Base-by-base conservation (phyloP, 2,329 filamentous ascomycete species). In the Neocucurbitaria cava region DNA sequence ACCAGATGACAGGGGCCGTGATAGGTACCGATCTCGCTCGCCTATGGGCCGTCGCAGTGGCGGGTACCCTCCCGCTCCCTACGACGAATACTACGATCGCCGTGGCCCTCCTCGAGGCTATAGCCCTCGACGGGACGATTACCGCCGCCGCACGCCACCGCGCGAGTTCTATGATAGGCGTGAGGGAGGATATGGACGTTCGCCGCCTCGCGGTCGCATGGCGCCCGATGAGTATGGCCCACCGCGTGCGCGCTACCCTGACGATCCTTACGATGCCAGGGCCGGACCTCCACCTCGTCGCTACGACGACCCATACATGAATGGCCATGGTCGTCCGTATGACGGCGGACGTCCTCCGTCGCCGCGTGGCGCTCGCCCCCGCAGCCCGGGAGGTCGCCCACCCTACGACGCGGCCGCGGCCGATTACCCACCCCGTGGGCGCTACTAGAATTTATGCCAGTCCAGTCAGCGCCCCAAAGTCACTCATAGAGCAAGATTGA, bases 161-260 rank as follows among this genome's bases (percentile, higher is more conserved):
- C 89, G 91, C 65, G 90, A 94, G 56, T 96, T 96, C 78, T 96
- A 97, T 77, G 91, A 94, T 61, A 87, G 89, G 71, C 82, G 83
- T 64, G 87, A 90, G 66, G 67, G 70, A 56, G 67, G 72, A 54
- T 75, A 75, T 64, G 89, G 91, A 53, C 92, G 79, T 54, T 78
- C 78, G 56, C 79, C 79, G 58, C 79, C 91, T 52, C 91, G 92
- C 57, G 89, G 90, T 62, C 88, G 89, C 61, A 83, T 84, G 61
- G 82, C 81, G 20, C 88, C 89, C 40, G 92, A 96, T 70, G 95
- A 96, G 65, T 81, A 82, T 69, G 86, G 87, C 49, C 86, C 87
- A 61, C 85, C 84, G 52, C 82, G 89, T 59, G 69, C 76, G 81
- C 80, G 79, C 61, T 80, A 89, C 54, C 90, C 90, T 69, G 89